Percentiles rank a stretch among this genome's conserved stretches.
These are phyloP conservation scores for Gossypium trilobum DNA, from an alignment of 441 rosid genomes.

Conservation along the genomic window DNA sequence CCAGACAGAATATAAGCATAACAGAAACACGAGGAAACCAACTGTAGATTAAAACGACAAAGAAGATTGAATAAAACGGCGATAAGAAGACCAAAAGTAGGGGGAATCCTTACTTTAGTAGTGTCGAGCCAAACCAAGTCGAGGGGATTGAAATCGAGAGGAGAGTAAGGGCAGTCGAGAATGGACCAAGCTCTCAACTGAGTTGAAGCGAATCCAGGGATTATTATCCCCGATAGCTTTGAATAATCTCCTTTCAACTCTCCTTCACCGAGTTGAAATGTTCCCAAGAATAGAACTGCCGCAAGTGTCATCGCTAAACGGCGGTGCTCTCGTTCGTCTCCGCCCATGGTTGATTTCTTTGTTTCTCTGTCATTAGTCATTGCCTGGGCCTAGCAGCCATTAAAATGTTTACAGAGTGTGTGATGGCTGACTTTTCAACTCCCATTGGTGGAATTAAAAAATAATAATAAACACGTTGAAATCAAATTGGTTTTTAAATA, in stretches of 20 bases:
- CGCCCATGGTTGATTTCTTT: not conserved
- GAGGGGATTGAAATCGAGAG: slow-evolving; percentile 96
- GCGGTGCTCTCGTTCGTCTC: not conserved
- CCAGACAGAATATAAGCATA: not conserved
- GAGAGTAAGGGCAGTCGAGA: slow-evolving; percentile 91
- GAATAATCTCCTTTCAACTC: slow-evolving; percentile 54
- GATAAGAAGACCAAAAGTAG: slow-evolving; percentile 4
- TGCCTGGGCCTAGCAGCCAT: not conserved
- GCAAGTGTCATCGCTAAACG: slow-evolving; percentile 12
- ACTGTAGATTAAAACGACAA: not conserved
- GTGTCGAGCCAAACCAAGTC: slow-evolving; percentile 96
- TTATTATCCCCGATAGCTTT: slow-evolving; percentile 83
- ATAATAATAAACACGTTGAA: no score
- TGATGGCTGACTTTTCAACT: not conserved
- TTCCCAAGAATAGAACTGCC: slow-evolving; percentile 18
- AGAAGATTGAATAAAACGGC: not conserved
- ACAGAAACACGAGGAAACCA: not conserved
- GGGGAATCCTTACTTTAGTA: slow-evolving; percentile 51
- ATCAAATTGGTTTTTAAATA: no score
- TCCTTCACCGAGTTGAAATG: slow-evolving; percentile 12
- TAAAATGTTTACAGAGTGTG: not conserved
- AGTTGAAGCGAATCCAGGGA: slow-evolving; percentile 94
- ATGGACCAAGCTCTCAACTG: slow-evolving; percentile 97
- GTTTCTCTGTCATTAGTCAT: not conserved
- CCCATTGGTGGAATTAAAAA: not conserved